phyloP scores from a whole-genome alignment of 768 basidiomycete genomes.

The Kwoniella europaea region DNA sequence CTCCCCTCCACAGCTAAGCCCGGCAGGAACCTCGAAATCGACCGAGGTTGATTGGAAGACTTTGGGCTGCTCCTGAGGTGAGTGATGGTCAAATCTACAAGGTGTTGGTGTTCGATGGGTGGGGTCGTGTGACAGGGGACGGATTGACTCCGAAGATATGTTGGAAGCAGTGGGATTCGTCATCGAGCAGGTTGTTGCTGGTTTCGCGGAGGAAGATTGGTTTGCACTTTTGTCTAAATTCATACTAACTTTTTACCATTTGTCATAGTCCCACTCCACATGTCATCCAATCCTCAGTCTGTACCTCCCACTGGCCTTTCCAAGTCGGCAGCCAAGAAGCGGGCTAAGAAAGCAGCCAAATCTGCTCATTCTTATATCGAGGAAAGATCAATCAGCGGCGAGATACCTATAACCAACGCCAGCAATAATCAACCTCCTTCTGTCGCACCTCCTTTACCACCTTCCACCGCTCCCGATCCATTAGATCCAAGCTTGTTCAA shows the following conservation, averaged over 20 bases:
- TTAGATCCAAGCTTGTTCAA: constrained; percentile 40
- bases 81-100: background rate
- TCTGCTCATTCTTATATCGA: constrained; percentile 9
- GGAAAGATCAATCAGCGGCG: constrained; percentile 13
- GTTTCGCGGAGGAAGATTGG: background rate
- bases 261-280: constrained; percentile 27
- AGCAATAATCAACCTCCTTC: constrained; percentile 14
- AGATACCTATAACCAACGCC: constrained; percentile 15
- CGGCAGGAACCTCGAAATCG: constrained; percentile 10
- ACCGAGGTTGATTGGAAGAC: constrained; percentile 30
- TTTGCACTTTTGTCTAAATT: background rate
- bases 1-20: constrained; percentile 10
- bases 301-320: constrained; percentile 41
- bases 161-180: background rate
- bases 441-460: constrained; percentile 22
- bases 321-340: constrained; percentile 52
- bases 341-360: constrained; percentile 48
- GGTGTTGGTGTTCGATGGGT: no score
- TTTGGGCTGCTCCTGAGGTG: constrained; percentile 26
- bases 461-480: constrained; percentile 17
- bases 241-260: background rate
- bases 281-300: constrained; percentile 42
- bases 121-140: background rate
- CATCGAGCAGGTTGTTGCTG: background rate
- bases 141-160: background rate